A percentile compares a stretch with the other conserved stretches of the same genome.
phyloP scores from a whole-genome alignment of 2,329 filamentous ascomycete genomes.

The Epicoccum nigrum region DNA sequence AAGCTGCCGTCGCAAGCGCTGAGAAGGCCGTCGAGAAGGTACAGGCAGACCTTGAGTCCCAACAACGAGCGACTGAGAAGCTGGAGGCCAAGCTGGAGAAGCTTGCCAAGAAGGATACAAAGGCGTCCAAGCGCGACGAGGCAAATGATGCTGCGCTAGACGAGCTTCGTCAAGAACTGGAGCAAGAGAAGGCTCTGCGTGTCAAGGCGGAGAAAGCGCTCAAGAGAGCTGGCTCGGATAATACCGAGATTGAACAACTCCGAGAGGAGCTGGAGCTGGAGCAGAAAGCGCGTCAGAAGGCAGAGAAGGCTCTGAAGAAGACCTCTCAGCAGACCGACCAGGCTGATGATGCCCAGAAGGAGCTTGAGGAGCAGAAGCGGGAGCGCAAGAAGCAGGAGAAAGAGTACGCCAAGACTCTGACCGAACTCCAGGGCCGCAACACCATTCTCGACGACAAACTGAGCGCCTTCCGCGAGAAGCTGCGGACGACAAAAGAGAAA shows the following conservation, averaged over 20 bases:
- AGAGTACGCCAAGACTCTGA: conserved; percentile 61
- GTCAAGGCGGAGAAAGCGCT: conserved; percentile 40
- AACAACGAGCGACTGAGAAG: conserved; percentile 38
- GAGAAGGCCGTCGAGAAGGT: conserved; percentile 42
- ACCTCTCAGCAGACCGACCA: conserved; percentile 51
- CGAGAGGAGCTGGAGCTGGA: conserved; percentile 52
- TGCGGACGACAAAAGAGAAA: conserved; percentile 72
- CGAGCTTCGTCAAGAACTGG: conserved; percentile 46
- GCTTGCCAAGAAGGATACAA: conserved; percentile 39
- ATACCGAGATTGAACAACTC: conserved; percentile 38
- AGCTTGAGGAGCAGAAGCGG: conserved; percentile 58
- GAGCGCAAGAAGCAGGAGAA: conserved; percentile 60
- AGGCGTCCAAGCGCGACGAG: conserved; percentile 46
- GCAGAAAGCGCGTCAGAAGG: conserved; percentile 36
- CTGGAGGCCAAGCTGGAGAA: conserved; percentile 45
- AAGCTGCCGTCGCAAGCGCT: conserved; percentile 46
- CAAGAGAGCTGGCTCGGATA: conserved; percentile 37
- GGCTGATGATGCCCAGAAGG: conserved; percentile 56
- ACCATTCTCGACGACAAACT: conserved; percentile 73
- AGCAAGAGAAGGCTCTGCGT: conserved; percentile 50
- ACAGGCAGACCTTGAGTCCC: conserved; percentile 40
- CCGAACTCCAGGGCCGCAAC: conserved; percentile 67
- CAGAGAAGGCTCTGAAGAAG: conserved; percentile 45
- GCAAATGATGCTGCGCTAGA: conserved; percentile 40
- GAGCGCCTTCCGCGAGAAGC: conserved; percentile 70